A percentile compares a stretch with the other conserved stretches of the same genome.
Evolutionary conservation across 2,329 filamentous ascomycete genomes (phyloP).

Genomic region (Dichotomopilus funicola): DNA sequence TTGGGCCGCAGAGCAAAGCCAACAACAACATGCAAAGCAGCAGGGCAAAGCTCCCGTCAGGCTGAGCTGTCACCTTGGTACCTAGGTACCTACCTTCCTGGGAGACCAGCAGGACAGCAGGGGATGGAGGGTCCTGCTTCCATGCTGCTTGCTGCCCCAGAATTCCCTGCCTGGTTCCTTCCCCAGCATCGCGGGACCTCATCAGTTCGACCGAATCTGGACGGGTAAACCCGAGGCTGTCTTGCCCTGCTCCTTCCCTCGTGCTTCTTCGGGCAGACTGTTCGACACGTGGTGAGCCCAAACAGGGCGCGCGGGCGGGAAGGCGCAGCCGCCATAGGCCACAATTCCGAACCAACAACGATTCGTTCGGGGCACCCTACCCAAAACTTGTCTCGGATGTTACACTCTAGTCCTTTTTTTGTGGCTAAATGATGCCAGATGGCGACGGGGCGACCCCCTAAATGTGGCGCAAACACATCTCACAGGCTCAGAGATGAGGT

Average conservation of each 20-base stretch:
- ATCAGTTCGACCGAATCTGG: background rate
- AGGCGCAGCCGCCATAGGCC: background rate
- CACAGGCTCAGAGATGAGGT: background rate
- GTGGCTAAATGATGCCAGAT: background rate
- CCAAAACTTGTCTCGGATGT: background rate
- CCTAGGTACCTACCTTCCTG: too few relatives aligned
- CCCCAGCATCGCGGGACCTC: too few relatives aligned
- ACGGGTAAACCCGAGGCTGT: background rate
- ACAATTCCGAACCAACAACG: background rate
- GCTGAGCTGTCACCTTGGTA: too few relatives aligned
- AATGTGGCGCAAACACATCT: background rate
- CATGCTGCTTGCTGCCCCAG: too few relatives aligned
- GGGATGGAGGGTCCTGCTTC: too few relatives aligned
- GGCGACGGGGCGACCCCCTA: background rate
- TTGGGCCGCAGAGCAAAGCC: background rate
- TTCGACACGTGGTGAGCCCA: conserved; percentile 16
- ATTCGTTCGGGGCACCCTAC: background rate
- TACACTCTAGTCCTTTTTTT: background rate
- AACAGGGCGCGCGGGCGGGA: conserved; percentile 4
- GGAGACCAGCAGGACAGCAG: too few relatives aligned
- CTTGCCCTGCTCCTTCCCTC: background rate
- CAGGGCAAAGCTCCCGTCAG: too few relatives aligned
- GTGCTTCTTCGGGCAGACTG: background rate
- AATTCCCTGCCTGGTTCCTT: too few relatives aligned
- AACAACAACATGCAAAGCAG: background rate